Evolutionary conservation across 441 rosid genomes (phyloP), one percentile per base, ranked within the genome.

Genomic region (Pelargonium australe): DNA sequence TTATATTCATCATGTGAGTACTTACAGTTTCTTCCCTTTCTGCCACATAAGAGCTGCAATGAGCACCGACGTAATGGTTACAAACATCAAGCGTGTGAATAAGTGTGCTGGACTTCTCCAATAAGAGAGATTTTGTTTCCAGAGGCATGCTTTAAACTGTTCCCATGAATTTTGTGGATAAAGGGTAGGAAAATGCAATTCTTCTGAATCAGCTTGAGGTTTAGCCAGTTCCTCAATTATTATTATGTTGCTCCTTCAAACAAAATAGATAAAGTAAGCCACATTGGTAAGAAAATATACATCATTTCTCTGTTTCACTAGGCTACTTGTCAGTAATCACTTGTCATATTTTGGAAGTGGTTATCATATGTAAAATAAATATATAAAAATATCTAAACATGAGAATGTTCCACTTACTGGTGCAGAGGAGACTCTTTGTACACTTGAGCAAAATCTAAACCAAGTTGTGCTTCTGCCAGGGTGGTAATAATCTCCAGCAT

Each of bases 61-160:
- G 63, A 86, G 62, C 23, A 84, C n/a, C 67, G 92, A 83, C 25
- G 85, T 58, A 31, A 47, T 58, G 0, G 83, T 0, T 0, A 78
- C 75, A 53, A 70, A 79, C 53, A 63, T 1, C 2, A 82, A 66
- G 4, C 90, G 82, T 68, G 16, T 65, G 67, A 89, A 69, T 76
- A 87, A 85, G 79, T 85, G 85, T 6, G 80, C 37, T 23, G 90
- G 92, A 63, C 84, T 89, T 77, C 92, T 85, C 92, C 95, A 89
- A 66, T 89, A 85, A 25, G 95, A 80, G 43, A 79, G 73, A 51
- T 72, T 23, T 70, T 75, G 87, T 70, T 89, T 89, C 95, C 95
- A 89, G 0, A 87, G 67, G 72, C 90, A 89, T 64, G 80, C 76
- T 40, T 82, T 87, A 76, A 87, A 83, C 63, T 84, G 90, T 16